Evolutionary conservation across 1,284 basidiomycete genomes (phyloP), one percentile per base, ranked within the genome.

Genomic region (Phlebopus sp.): DNA sequence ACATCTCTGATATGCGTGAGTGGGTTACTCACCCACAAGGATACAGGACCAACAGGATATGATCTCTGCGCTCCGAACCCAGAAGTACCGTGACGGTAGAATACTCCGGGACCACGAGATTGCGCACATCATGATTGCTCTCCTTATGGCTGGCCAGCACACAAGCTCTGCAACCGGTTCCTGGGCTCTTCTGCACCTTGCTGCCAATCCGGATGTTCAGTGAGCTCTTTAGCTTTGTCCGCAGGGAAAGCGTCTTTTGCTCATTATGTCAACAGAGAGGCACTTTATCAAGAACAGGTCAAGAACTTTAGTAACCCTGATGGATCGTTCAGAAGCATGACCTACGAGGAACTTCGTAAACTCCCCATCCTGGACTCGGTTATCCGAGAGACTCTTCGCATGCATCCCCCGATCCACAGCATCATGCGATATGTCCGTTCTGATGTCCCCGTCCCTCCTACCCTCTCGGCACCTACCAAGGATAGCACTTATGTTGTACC

Each of bases 71-170:
- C 79, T 99, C 21, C 81, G 88, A 72, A 77, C 84, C 55, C 90
- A 95, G 64, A 81, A 75, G 42, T 99, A 99, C 74, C 90, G 92
- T 59, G 80, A 86, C 62, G 97, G 97, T 41, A 76, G 81, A 35
- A 65, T 76, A 1, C 78, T 99, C 29, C 79, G 78, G 42, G 92
- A 98, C 63, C 85, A 90, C 55, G 94, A 98, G 68, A 89, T 99
- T 54, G 93, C 97, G 0, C 96, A 98, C 64, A 95, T 98, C 64
- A 86, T 99, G 88, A 95, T 94, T 58, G 92, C 92, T 17, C 78
- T 95, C 39, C 82, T 96, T 54, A 95, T 96, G 93, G 96, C 96
- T 34, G 97, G 97, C 21, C 97, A 99, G 71, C 97, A 99, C 73
- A 99, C 97, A 0, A 92, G 88, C 58, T 95, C 93, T 15, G 90